Conservation (phyloP, 2,329 filamentous ascomycete species). For the Fusarium secorum region DNA sequence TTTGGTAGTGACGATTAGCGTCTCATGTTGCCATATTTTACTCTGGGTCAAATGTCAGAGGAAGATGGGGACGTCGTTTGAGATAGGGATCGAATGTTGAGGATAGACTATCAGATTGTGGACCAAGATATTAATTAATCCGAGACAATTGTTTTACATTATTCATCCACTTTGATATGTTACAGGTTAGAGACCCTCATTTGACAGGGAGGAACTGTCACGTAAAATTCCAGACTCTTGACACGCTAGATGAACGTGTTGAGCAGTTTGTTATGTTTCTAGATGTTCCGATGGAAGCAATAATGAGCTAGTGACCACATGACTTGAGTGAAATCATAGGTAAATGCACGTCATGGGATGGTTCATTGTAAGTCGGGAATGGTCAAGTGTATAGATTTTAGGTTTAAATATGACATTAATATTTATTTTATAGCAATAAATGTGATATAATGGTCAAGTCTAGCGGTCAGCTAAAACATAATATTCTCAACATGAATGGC, state of each 20-base stretch:
- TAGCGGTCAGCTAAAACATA: not conserved
- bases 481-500: not conserved
- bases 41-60: not conserved
- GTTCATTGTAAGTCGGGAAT: not conserved
- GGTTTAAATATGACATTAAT: not conserved
- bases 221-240: not conserved
- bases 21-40: conserved; percentile 1
- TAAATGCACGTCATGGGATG: not conserved
- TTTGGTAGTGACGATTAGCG: not conserved
- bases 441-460: not conserved
- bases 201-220: not conserved
- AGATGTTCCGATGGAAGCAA: not conserved
- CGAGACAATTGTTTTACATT: conserved; percentile 10
- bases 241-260: not conserved
- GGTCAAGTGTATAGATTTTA: not conserved
- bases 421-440: not conserved
- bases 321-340: not conserved
- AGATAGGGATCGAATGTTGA: not conserved
- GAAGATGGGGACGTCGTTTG: not conserved
- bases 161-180: not conserved
- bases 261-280: not conserved
- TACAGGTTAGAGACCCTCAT: not conserved
- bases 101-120: not conserved
- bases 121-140: conserved; percentile 18
- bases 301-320: not conserved